Base-by-base conservation (phyloP, 805 yeast species). In the Suhomyces sp. region DNA sequence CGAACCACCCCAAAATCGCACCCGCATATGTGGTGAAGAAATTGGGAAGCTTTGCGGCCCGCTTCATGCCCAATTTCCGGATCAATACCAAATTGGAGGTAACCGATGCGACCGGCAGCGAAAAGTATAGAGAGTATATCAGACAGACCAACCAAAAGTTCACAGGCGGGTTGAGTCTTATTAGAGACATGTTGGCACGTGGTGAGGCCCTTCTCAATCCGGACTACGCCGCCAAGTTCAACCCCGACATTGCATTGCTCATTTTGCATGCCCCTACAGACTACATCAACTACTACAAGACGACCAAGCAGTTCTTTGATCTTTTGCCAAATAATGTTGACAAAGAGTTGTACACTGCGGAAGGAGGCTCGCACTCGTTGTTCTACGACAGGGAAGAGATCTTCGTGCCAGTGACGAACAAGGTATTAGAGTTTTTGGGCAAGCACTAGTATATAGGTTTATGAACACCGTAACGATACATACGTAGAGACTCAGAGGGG, bases 201-300 rank as follows among this genome's bases (percentile, higher is more conserved):
- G 94, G 94, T n/a, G 76, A 79, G 54, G 66, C 63, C 17, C 70
- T 88, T 46, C 63, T 77, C 36, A 63, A 73, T 5, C 68, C 63
- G 4, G 68, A 73, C 3, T 64, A 67, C 41, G 76, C 72, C 49
- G 57, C 71, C 2, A 66, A 71, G 44, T 68, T 72, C 51, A 66
- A 68, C 44, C 66, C 72, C 5, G 62, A 73, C 6, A 71, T 77
- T 9, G 83, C 88, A 0, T 60, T 87, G 4, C 64, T 85, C 29
- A 69, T 88, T 9, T 59, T 82, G 44, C 93, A 87, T 64, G 91
- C 93, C 29, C 71, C 73, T 7, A 70, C 67, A n/a, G 96, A 88
- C 64, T 68, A 76, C 36, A 77, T 88, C 59, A 88, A 86, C 64
- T 82, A 79, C 64, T 67, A 73, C 40, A 67, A 72, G 15, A 83